Evolutionary conservation across 257 asterid genomes (phyloP).

Genomic region (Solanum habrochaites): DNA sequence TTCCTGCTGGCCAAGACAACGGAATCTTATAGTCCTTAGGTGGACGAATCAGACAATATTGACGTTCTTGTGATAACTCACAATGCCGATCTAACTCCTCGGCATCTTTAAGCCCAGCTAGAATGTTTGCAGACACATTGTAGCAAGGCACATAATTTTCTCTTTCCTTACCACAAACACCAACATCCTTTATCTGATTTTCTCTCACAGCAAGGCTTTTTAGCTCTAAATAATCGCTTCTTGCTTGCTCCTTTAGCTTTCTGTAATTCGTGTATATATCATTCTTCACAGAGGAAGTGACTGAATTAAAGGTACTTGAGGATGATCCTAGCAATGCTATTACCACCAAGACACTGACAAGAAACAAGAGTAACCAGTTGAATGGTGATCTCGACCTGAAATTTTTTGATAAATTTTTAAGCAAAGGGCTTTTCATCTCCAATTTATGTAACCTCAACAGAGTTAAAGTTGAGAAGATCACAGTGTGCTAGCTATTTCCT

Average conservation of each 20-base stretch:
- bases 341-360: conserved; percentile 48
- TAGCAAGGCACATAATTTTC: conserved; percentile 91
- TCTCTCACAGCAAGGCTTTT: conserved; percentile 30
- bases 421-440: conserved; percentile 94
- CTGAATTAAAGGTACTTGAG: conserved; percentile 39
- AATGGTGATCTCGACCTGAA: conserved; percentile 62
- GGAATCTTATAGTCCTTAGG: conserved; percentile 93
- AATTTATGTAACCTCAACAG: conserved; percentile 16
- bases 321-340: conserved; percentile 65
- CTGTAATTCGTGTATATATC: conserved; percentile 48
- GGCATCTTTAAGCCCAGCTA: conserved; percentile 65
- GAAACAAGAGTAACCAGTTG: conserved; percentile 64
- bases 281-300: conserved; percentile 29
- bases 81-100: conserved; percentile 94
- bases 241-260: conserved; percentile 64
- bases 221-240: conserved; percentile 62
- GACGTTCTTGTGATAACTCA: conserved; percentile 45
- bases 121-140: conserved; percentile 66
- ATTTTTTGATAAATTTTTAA: conserved; percentile 33
- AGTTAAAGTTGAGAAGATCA: conserved; percentile 3
- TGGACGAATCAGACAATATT: conserved; percentile 80
- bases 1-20: conserved; percentile 85
- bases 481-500: conserved; percentile 18
- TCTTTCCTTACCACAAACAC: conserved; percentile 75
- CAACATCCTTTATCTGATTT: conserved; percentile 41